A percentile compares a stretch with the other conserved stretches of the same genome.
Conservation (phyloP, 768 basidiomycete species). For the Galerina sulciceps region DNA sequence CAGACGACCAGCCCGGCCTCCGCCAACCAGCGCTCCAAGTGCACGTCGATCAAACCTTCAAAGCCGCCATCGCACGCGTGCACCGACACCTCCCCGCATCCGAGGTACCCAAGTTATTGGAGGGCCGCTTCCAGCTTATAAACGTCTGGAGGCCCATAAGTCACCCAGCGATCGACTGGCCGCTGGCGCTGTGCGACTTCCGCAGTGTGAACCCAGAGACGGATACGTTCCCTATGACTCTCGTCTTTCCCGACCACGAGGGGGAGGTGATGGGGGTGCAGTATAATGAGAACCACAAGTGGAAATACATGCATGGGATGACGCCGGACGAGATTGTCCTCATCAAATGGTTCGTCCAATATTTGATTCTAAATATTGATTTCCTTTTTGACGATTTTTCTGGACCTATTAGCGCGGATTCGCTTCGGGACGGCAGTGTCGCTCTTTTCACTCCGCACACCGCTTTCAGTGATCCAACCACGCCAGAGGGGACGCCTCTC, state of each 20-base stretch:
- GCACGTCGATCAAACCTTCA: slow-evolving; percentile 56
- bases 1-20: slow-evolving; percentile 34
- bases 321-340: slow-evolving; percentile 51
- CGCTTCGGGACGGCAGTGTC: slow-evolving; percentile 45
- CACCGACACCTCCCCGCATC: slow-evolving; percentile 49
- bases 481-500: slow-evolving; percentile 48
- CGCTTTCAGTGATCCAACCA: slow-evolving; percentile 57
- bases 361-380: no score
- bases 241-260: slow-evolving; percentile 51
- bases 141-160: slow-evolving; percentile 64
- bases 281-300: slow-evolving; percentile 50
- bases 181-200: slow-evolving; percentile 55
- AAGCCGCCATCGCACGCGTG: slow-evolving; percentile 49
- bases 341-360: slow-evolving; percentile 46
- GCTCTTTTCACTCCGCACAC: slow-evolving; percentile 65
- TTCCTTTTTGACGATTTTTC: no score
- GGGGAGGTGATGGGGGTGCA: slow-evolving; percentile 54
- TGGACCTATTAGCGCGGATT: slow-evolving; percentile 25
- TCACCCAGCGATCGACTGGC: slow-evolving; percentile 50
- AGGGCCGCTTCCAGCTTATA: slow-evolving; percentile 57
- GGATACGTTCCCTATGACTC: slow-evolving; percentile 46
- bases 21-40: slow-evolving; percentile 45
- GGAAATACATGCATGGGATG: slow-evolving; percentile 54
- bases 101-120: slow-evolving; percentile 45
- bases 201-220: slow-evolving; percentile 42